Evolutionary conservation across 495 filamentous ascomycete genomes (phyloP).

Genomic region (Copromyces sp.): DNA sequence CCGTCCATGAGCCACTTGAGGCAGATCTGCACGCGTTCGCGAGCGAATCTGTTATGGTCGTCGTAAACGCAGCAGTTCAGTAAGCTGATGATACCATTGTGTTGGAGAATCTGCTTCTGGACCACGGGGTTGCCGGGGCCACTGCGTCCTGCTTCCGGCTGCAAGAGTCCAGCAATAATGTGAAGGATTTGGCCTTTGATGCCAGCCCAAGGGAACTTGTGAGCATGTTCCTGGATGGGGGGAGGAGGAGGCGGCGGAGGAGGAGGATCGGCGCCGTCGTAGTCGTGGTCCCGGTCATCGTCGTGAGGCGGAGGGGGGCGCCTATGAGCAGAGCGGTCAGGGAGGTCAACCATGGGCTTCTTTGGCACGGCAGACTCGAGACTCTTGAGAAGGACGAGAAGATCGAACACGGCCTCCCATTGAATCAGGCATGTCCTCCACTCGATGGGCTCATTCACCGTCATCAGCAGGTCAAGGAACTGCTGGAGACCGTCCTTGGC

Average conservation of each 20-base stretch:
- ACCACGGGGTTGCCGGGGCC: slow-evolving; percentile 64
- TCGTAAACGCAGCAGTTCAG: slow-evolving; percentile 80
- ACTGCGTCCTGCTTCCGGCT: slow-evolving; percentile 38
- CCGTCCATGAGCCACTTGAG: slow-evolving; percentile 83
- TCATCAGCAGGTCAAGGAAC: slow-evolving; percentile 89
- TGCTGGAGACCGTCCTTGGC: slow-evolving; percentile 77
- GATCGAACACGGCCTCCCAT: slow-evolving; percentile 79
- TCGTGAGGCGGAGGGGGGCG: slow-evolving; percentile 7
- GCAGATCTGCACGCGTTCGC: slow-evolving; percentile 85
- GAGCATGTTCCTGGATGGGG: slow-evolving; percentile 62
- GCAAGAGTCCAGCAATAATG: slow-evolving; percentile 71
- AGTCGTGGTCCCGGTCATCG: slow-evolving; percentile 22
- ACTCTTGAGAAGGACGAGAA: slow-evolving; percentile 74
- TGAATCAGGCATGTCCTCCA: slow-evolving; percentile 61
- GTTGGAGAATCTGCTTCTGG: slow-evolving; percentile 71
- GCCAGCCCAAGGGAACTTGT: slow-evolving; percentile 86
- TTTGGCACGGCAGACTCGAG: slow-evolving; percentile 78
- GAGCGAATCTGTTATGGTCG: slow-evolving; percentile 79
- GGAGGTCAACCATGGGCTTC: slow-evolving; percentile 26
- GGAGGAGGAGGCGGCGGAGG: slow-evolving; percentile 42
- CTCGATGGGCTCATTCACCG: slow-evolving; percentile 61
- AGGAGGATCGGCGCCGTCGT: slow-evolving; percentile 34
- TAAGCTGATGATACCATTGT: slow-evolving; percentile 76
- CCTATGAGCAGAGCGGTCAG: slow-evolving; percentile 7
- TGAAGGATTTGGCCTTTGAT: slow-evolving; percentile 87